Conservation (phyloP, 768 basidiomycete genomes). For the Mycena crocata region DNA sequence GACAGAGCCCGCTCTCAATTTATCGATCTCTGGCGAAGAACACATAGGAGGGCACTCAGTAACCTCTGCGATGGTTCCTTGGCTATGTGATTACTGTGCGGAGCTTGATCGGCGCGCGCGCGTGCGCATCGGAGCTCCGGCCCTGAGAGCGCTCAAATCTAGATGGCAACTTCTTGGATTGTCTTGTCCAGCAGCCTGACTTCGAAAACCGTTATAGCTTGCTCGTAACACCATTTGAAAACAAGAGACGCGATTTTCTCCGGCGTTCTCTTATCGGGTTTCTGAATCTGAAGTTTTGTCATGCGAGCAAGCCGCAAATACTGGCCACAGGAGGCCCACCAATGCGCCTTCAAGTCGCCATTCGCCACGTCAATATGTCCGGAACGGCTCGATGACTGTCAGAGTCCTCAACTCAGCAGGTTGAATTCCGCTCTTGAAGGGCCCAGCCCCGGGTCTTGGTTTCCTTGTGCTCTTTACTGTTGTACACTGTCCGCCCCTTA, state of each 20-base stretch:
- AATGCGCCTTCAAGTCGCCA: background rate
- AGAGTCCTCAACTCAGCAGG: background rate
- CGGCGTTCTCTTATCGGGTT: background rate
- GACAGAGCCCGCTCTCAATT: background rate
- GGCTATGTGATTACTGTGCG: background rate
- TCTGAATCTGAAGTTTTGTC: background rate
- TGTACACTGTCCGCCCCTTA: background rate
- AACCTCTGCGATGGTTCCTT: too few species aligned
- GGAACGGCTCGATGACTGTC: conserved; percentile 4
- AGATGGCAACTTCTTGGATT: background rate
- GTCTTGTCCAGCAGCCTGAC: background rate
- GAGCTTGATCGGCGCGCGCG: background rate
- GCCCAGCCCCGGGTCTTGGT: conserved; percentile 1
- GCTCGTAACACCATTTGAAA: too few species aligned
- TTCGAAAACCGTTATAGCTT: background rate
- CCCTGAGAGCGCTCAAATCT: background rate
- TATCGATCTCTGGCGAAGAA: background rate
- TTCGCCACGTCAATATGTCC: background rate
- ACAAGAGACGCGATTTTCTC: background rate
- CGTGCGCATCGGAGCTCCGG: background rate
- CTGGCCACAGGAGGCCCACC: background rate
- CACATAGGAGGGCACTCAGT: too few species aligned
- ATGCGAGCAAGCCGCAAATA: background rate
- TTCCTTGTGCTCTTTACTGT: background rate
- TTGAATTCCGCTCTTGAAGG: conserved; percentile 10